Evolutionary conservation across 257 asterid genomes (phyloP).

Genomic region (Cordia subcordata): DNA sequence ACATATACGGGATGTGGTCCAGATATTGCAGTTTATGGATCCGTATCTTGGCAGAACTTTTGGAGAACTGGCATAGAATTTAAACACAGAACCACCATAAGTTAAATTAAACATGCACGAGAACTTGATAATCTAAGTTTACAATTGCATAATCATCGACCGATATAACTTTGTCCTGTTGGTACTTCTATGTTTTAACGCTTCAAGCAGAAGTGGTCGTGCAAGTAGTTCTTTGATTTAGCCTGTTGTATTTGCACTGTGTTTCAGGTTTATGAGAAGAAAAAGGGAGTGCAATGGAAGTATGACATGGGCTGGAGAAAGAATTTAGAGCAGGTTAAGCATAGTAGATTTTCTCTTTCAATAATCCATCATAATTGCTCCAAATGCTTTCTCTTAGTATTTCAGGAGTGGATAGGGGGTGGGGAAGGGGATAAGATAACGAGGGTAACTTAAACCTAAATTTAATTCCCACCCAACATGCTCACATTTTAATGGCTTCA

Average conservation of each 20-base stretch:
- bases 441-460: background rate
- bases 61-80: too few species aligned
- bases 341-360: background rate
- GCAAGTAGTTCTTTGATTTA: conserved; percentile 8
- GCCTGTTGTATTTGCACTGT: conserved; percentile 8
- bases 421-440: background rate
- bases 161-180: too few species aligned
- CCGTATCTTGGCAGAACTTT: too few species aligned
- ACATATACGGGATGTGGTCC: too few species aligned
- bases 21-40: too few species aligned
- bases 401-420: background rate
- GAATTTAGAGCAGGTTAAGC: conserved; percentile 72
- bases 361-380: background rate
- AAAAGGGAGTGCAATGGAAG: conserved; percentile 50
- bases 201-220: background rate
- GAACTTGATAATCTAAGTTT: too few species aligned
- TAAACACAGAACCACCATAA: too few species aligned
- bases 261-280: conserved; percentile 75
- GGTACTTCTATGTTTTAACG: too few species aligned
- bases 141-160: too few species aligned
- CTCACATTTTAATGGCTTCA: too few species aligned
- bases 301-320: conserved; percentile 72
- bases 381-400: background rate
- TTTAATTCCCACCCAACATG: too few species aligned
- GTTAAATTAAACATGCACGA: too few species aligned